Evolutionary conservation across 2,329 filamentous ascomycete genomes (phyloP).

Genomic region (Hypoxylon sp.): DNA sequence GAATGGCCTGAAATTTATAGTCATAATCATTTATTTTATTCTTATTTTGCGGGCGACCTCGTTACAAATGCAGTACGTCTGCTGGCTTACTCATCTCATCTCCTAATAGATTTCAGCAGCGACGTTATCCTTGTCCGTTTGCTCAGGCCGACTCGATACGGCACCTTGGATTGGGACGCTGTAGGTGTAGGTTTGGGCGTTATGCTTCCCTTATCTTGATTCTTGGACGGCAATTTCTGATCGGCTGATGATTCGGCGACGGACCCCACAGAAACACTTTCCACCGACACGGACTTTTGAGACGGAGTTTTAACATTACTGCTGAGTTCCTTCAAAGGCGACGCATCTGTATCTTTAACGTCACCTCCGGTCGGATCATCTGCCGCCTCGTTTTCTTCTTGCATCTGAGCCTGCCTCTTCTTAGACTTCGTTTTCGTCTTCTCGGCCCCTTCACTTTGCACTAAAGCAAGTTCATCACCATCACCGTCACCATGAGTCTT

Average conservation of each 20-base stretch:
- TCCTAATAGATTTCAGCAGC: slow-evolving; percentile 62
- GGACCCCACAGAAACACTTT: slow-evolving; percentile 11
- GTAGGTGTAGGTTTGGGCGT: slow-evolving; percentile 39
- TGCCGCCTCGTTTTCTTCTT: slow-evolving; percentile 20
- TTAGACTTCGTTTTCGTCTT: slow-evolving; percentile 25
- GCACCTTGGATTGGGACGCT: slow-evolving; percentile 56
- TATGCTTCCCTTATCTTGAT: slow-evolving; percentile 37
- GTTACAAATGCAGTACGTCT: neutral
- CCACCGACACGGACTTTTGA: slow-evolving; percentile 26
- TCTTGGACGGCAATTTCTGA: slow-evolving; percentile 34
- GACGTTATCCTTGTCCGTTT: slow-evolving; percentile 64
- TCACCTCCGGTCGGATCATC: slow-evolving; percentile 7
- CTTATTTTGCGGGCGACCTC: neutral
- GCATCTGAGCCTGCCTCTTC: slow-evolving; percentile 26
- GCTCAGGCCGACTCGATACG: slow-evolving; percentile 64
- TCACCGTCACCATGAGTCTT: slow-evolving; percentile 4
- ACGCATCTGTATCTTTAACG: neutral
- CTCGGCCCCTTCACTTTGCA: slow-evolving; percentile 15
- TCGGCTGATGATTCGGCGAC: slow-evolving; percentile 16
- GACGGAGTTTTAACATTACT: slow-evolving; percentile 41
- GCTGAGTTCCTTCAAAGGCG: slow-evolving; percentile 46
- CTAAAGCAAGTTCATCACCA: slow-evolving; percentile 14
- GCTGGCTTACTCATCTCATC: slow-evolving; percentile 50
- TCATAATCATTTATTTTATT: neutral
- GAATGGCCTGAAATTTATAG: neutral